Percentiles rank a stretch among this genome's conserved stretches.
Conservation (phyloP, 768 basidiomycete species). For the Pseudohyphozyma bogoriensis region DNA sequence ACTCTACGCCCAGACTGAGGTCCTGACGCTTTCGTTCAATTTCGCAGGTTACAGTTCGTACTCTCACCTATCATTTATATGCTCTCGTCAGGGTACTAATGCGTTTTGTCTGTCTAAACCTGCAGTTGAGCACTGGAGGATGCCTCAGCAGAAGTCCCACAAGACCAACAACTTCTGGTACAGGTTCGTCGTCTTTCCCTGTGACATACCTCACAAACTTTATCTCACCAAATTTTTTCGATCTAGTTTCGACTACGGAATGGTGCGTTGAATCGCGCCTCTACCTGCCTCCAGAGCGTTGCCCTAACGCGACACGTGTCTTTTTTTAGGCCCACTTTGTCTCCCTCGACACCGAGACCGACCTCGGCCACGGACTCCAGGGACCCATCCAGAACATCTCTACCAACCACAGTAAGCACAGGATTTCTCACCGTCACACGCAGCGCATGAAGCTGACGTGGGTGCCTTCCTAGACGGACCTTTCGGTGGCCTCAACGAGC, state of each 20-base stretch:
- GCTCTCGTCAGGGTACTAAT: too few species aligned
- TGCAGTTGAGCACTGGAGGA: not conserved
- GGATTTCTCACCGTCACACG: too few species aligned
- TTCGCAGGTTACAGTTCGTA: too few species aligned
- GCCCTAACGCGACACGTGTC: not conserved
- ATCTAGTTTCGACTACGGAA: conserved; percentile 26
- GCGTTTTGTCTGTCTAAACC: too few species aligned
- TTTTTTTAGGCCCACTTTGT: too few species aligned
- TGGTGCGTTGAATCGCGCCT: too few species aligned
- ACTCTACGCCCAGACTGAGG: too few species aligned
- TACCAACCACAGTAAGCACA: conserved; percentile 3
- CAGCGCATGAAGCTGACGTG: too few species aligned
- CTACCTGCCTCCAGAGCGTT: too few species aligned
- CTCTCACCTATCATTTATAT: too few species aligned
- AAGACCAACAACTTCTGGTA: not conserved
- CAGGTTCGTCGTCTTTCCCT: not conserved
- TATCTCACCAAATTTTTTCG: not conserved
- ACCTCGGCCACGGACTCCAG: conserved; percentile 17
- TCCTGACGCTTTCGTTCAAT: too few species aligned
- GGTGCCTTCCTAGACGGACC: too few species aligned
- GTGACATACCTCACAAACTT: not conserved
- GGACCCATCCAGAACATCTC: conserved; percentile 17
- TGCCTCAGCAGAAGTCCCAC: not conserved
- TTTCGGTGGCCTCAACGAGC: conserved; percentile 21
- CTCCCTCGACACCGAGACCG: conserved; percentile 30